A percentile compares a stretch with the other conserved stretches of the same genome.
phyloP scores from a whole-genome alignment of 768 basidiomycete genomes.

The Boletus fagicola region DNA sequence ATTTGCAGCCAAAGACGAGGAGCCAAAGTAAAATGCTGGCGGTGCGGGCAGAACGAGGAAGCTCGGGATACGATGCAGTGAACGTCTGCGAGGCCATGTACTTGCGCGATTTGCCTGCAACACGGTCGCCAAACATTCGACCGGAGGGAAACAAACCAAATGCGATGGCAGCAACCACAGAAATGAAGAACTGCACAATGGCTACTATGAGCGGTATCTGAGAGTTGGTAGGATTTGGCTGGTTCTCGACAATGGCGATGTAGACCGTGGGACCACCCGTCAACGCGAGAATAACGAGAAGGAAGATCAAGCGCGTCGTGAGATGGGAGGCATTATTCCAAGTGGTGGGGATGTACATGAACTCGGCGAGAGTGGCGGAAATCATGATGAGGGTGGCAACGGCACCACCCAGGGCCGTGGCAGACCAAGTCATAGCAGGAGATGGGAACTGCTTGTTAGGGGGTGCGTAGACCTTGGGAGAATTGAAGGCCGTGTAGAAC shows the following conservation, averaged over 20 bases:
- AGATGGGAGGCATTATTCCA: constrained; percentile 99
- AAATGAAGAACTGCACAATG: constrained; percentile 92
- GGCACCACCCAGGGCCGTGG: constrained; percentile 92
- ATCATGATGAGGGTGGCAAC: constrained; percentile 95
- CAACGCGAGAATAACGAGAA: constrained; percentile 87
- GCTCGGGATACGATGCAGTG: constrained; percentile 91
- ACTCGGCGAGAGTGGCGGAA: constrained; percentile 88
- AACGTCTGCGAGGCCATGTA: constrained; percentile 99
- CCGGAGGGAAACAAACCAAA: constrained; percentile 94
- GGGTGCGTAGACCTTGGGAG: constrained; percentile 86
- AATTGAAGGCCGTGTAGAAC: constrained; percentile 98
- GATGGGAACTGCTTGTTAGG: constrained; percentile 63
- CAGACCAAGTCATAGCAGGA: constrained; percentile 92
- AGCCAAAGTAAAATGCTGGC: constrained; percentile 89
- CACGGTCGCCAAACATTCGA: constrained; percentile 98
- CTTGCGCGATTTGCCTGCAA: constrained; percentile 95
- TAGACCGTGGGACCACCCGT: constrained; percentile 94
- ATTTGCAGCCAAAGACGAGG: constrained; percentile 95
- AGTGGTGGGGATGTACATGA: constrained; percentile 94
- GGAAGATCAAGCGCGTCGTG: constrained; percentile 88
- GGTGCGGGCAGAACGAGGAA: constrained; percentile 67
- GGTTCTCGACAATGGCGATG: constrained; percentile 79
- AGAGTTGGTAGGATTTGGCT: constrained; percentile 43
- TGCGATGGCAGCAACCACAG: constrained; percentile 73
- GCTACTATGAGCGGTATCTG: constrained; percentile 87